These are phyloP conservation scores for Tolypocladium album DNA, from an alignment of 2,329 filamentous ascomycete genomes.

Conservation along the genomic window DNA sequence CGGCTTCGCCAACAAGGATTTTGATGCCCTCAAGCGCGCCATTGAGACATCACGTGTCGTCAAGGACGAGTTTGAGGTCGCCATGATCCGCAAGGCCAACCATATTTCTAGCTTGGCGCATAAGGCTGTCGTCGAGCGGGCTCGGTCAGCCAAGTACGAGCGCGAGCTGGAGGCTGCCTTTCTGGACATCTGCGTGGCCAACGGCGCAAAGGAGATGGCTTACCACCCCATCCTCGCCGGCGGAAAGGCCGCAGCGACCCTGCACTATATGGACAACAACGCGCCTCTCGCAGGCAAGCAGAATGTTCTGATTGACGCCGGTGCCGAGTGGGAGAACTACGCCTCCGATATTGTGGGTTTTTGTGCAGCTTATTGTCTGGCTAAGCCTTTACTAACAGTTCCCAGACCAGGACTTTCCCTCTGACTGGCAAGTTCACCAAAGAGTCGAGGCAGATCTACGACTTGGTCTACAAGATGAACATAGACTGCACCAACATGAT, in stretches of 20 bases:
- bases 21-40: slow-evolving; percentile 43
- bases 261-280: slow-evolving; percentile 81
- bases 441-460: slow-evolving; percentile 66
- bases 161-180: slow-evolving; percentile 75
- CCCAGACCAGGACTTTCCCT: slow-evolving; percentile 75
- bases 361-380: background rate
- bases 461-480: slow-evolving; percentile 82
- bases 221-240: slow-evolving; percentile 81
- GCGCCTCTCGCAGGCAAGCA: slow-evolving; percentile 59
- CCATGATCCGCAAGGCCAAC: slow-evolving; percentile 63
- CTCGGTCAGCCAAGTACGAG: slow-evolving; percentile 61
- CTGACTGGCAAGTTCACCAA: slow-evolving; percentile 60
- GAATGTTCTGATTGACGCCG: slow-evolving; percentile 76
- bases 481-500: slow-evolving; percentile 62
- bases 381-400: background rate
- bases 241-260: slow-evolving; percentile 69
- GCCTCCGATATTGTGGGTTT: slow-evolving; percentile 50
- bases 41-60: slow-evolving; percentile 59
- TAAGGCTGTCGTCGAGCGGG: slow-evolving; percentile 47
- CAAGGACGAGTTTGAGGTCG: slow-evolving; percentile 67
- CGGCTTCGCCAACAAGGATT: slow-evolving; percentile 55
- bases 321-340: slow-evolving; percentile 65
- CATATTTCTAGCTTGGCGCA: slow-evolving; percentile 58
- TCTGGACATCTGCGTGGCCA: slow-evolving; percentile 61
- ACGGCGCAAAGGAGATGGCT: slow-evolving; percentile 71